phyloP scores from a whole-genome alignment of 768 basidiomycete species.

The Leccinum imitatum region DNA sequence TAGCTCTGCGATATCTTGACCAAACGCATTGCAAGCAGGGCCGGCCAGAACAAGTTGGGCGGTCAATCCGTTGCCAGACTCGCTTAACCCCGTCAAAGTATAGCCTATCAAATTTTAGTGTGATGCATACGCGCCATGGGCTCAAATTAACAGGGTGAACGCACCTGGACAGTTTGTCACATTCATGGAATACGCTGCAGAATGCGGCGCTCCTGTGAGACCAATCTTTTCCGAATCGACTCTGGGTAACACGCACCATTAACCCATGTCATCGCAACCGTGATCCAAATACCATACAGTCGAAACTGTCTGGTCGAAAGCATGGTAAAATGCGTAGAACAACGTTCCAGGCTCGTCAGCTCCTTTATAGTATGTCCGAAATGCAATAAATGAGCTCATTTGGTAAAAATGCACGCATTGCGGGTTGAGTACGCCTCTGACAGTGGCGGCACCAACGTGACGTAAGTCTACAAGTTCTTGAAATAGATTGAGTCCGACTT shows the following conservation, averaged over 20 bases:
- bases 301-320: background rate
- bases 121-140: background rate
- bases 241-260: background rate
- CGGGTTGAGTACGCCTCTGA: background rate
- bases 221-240: background rate
- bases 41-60: conserved; percentile 56
- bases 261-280: background rate
- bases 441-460: background rate
- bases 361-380: background rate
- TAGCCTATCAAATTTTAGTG: conserved; percentile 44
- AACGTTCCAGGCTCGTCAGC: background rate
- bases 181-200: conserved; percentile 15
- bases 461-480: background rate
- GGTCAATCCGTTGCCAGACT: conserved; percentile 47
- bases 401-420: background rate
- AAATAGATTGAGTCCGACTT: background rate
- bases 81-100: conserved; percentile 40
- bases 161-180: conserved; percentile 31
- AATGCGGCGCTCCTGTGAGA: background rate
- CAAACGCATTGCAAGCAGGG: conserved; percentile 60
- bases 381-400: background rate
- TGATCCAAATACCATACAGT: background rate
- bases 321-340: background rate
- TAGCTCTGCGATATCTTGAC: conserved; percentile 53
- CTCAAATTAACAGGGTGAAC: background rate